A percentile compares a stretch with the other conserved stretches of the same genome.
Conservation (phyloP, 2,329 filamentous ascomycete species). For the Penicillium fuscoglaucum region DNA sequence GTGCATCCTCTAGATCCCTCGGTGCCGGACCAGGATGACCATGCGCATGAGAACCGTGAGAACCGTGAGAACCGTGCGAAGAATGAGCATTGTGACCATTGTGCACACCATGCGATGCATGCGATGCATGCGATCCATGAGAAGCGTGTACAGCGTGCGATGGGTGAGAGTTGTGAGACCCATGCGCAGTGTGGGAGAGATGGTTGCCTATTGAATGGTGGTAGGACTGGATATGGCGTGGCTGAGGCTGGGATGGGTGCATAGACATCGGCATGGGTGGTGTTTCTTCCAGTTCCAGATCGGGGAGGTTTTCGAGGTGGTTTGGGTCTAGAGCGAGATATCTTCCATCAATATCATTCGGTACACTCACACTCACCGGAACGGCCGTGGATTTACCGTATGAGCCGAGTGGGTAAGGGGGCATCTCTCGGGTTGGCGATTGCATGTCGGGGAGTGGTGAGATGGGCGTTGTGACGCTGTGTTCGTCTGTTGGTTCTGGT, state of each 20-base stretch:
- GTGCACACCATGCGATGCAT: not conserved
- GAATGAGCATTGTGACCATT: not conserved
- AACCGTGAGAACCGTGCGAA: not conserved
- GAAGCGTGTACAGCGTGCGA: not conserved
- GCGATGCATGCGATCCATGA: not conserved
- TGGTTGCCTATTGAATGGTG: slow-evolving; percentile 15
- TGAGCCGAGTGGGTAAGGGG: slow-evolving; percentile 12
- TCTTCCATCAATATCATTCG: slow-evolving; percentile 12
- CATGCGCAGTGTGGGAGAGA: not conserved
- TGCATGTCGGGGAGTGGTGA: slow-evolving; percentile 31
- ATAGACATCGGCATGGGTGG: slow-evolving; percentile 23
- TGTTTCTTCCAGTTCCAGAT: slow-evolving; percentile 30
- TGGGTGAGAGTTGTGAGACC: not conserved
- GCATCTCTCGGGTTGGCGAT: slow-evolving; percentile 27
- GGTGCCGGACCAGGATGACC: not conserved
- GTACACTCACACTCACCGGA: slow-evolving; percentile 8
- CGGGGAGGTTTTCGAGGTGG: slow-evolving; percentile 27
- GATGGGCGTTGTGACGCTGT: slow-evolving; percentile 26
- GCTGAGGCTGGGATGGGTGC: slow-evolving; percentile 10
- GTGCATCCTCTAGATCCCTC: slow-evolving; percentile 13
- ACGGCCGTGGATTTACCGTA: slow-evolving; percentile 9
- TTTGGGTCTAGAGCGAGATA: slow-evolving; percentile 23
- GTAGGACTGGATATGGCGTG: slow-evolving; percentile 8
- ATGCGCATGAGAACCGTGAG: not conserved
- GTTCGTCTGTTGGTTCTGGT: slow-evolving; percentile 35